These are phyloP conservation scores for Euclidium syriacum DNA, from an alignment of 345 rosid species.

Conservation along the genomic window DNA sequence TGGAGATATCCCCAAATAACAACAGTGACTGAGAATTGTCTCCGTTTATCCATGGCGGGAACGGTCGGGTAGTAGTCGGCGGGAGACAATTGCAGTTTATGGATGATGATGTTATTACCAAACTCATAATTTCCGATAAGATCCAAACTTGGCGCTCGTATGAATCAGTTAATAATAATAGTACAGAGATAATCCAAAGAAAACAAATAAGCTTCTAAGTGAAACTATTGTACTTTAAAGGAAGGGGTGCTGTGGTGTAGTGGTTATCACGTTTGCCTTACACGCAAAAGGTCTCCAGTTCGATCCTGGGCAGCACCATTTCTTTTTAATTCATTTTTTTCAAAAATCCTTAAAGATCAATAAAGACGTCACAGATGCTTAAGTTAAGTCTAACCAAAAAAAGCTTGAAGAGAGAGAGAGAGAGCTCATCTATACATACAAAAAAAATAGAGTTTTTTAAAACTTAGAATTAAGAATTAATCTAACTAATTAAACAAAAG, in stretches of 20 bases:
- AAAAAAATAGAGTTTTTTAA: background rate
- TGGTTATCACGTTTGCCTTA: slow-evolving; percentile 35
- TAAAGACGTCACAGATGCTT: too few relatives aligned
- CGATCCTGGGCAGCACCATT: slow-evolving; percentile 29
- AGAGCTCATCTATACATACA: background rate
- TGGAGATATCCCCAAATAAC: background rate
- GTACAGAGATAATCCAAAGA: too few relatives aligned
- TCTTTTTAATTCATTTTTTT: background rate
- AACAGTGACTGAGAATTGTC: slow-evolving; percentile 10
- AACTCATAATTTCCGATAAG: slow-evolving; percentile 28
- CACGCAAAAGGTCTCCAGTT: slow-evolving; percentile 27
- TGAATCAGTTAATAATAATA: too few relatives aligned
- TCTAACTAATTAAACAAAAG: slow-evolving; percentile 52
- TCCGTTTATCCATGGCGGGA: background rate
- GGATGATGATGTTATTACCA: slow-evolving; percentile 24
- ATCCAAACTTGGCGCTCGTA: background rate
- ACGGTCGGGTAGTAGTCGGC: slow-evolving; percentile 21
- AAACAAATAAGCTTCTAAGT: too few relatives aligned
- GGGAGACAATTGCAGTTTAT: slow-evolving; percentile 27
- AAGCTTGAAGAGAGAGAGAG: too few relatives aligned
- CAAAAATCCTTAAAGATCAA: background rate
- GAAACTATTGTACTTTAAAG: background rate
- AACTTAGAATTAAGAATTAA: background rate
- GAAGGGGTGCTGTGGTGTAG: slow-evolving; percentile 29
- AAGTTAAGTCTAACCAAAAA: too few relatives aligned